These are phyloP conservation scores for Fusarium sp. DNA, from an alignment of 2,329 filamentous ascomycete species.

Conservation along the genomic window DNA sequence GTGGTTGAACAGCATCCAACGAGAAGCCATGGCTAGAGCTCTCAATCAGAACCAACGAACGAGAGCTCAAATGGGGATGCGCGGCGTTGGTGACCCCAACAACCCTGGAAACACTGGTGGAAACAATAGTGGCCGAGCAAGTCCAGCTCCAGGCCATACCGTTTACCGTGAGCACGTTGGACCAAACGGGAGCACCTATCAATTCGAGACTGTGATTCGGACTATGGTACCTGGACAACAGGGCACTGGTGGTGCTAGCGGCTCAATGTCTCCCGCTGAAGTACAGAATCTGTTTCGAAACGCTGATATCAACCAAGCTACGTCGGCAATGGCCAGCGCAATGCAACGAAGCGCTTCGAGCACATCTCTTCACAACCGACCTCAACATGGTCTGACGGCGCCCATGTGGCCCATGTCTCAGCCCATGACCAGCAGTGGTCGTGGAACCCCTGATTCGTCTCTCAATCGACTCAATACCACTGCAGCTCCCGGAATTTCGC, in stretches of 20 bases:
- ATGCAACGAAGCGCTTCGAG: conserved; percentile 63
- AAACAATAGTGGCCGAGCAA: conserved; percentile 44
- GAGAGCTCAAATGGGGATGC: conserved; percentile 52
- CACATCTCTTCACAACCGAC: conserved; percentile 52
- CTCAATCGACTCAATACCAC: conserved; percentile 45
- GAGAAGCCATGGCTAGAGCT: conserved; percentile 55
- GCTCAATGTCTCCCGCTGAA: conserved; percentile 53
- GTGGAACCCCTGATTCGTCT: conserved; percentile 57
- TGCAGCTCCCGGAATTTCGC: conserved; percentile 8
- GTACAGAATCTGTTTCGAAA: conserved; percentile 57
- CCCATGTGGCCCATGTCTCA: conserved; percentile 48
- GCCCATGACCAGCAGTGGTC: conserved; percentile 55
- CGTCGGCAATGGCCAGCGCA: conserved; percentile 58
- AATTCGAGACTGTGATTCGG: conserved; percentile 49
- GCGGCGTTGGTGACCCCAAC: conserved; percentile 50
- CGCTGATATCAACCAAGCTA: conserved; percentile 57
- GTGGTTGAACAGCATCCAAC: conserved; percentile 58
- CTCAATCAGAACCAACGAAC: conserved; percentile 56
- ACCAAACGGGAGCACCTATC: conserved; percentile 48
- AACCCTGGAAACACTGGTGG: conserved; percentile 30
- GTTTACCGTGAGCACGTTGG: conserved; percentile 47
- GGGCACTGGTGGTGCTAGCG: conserved; percentile 21
- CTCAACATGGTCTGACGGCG: conserved; percentile 55
- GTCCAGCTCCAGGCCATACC: conserved; percentile 45
- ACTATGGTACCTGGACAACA: conserved; percentile 22